Conservation (phyloP, 257 asterid species). For the Nicotiana tomentosiformis region DNA sequence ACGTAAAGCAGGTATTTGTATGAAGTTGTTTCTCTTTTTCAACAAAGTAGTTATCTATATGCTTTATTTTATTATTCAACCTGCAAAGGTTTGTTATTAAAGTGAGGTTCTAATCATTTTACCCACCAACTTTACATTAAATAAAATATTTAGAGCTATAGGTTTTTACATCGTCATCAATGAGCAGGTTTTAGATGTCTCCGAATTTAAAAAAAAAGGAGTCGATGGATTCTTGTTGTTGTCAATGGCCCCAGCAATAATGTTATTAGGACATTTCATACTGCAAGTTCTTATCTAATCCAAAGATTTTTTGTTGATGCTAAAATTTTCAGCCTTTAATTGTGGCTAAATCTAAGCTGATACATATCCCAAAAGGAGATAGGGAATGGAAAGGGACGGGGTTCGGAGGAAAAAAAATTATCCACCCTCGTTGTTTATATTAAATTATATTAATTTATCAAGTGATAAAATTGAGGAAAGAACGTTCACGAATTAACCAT, state of each 20-base stretch:
- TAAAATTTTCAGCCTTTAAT: slow-evolving; percentile 29
- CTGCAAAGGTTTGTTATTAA: slow-evolving; percentile 26
- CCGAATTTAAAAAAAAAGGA: not conserved
- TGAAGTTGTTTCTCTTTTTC: slow-evolving; percentile 12
- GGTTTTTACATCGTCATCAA: slow-evolving; percentile 32
- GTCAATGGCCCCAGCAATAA: slow-evolving; percentile 33
- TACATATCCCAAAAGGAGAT: slow-evolving; percentile 6
- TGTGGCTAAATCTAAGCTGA: slow-evolving; percentile 29
- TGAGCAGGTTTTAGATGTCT: slow-evolving; percentile 25
- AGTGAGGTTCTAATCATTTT: slow-evolving; percentile 42
- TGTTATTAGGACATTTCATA: slow-evolving; percentile 9
- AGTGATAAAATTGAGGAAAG: not conserved
- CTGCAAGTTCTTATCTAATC: not conserved
- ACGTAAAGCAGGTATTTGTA: slow-evolving; percentile 1
- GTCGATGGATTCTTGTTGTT: not conserved
- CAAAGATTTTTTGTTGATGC: slow-evolving; percentile 23
- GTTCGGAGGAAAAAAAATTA: not conserved
- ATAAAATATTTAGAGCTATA: slow-evolving; percentile 1
- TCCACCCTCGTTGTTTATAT: too few relatives aligned
- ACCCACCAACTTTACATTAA: slow-evolving; percentile 43
- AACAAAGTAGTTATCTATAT: slow-evolving; percentile 23
- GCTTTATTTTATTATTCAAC: slow-evolving; percentile 17
- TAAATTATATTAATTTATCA: too few relatives aligned
- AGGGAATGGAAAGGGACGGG: not conserved
- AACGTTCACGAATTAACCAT: too few relatives aligned